Percentiles rank a stretch among this genome's conserved stretches.
phyloP scores from a whole-genome alignment of 495 filamentous ascomycete species.

The Filosporella fistucella region DNA sequence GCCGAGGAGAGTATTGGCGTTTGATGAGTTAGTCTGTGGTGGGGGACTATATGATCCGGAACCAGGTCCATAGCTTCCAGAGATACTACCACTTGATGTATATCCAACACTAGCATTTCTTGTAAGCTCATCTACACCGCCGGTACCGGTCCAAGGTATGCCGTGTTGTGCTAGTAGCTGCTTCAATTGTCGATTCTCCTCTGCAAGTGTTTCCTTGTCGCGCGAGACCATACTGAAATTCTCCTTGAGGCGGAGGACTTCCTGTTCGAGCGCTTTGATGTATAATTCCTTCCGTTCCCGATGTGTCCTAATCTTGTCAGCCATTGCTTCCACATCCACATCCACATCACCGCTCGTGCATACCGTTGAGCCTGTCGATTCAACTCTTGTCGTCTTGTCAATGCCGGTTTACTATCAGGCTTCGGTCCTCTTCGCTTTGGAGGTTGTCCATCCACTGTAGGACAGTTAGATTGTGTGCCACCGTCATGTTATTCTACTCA shows the following conservation, averaged over 20 bases:
- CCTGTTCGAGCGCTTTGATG: slow-evolving; percentile 87
- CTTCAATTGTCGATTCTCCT: slow-evolving; percentile 77
- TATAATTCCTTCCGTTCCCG: slow-evolving; percentile 96
- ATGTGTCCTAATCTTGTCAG: no score
- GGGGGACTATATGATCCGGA: slow-evolving; percentile 32
- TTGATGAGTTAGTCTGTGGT: slow-evolving; percentile 12
- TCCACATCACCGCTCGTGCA: no score
- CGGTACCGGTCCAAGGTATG: slow-evolving; percentile 48
- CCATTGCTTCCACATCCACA: no score
- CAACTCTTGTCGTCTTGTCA: slow-evolving; percentile 89
- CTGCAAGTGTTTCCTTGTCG: slow-evolving; percentile 59
- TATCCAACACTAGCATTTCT: slow-evolving; percentile 41
- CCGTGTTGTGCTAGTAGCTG: slow-evolving; percentile 70
- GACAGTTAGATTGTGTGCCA: slow-evolving; percentile 5
- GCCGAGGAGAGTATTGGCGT: not conserved
- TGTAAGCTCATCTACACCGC: slow-evolving; percentile 38
- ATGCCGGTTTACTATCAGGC: slow-evolving; percentile 90
- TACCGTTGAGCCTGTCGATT: slow-evolving; percentile 97
- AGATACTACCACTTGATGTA: slow-evolving; percentile 50
- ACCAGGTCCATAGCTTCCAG: slow-evolving; percentile 47
- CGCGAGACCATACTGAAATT: slow-evolving; percentile 54
- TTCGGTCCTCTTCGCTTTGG: slow-evolving; percentile 92
- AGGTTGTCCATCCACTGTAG: slow-evolving; percentile 68
- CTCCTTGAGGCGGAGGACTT: slow-evolving; percentile 70
- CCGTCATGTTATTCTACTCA: slow-evolving; percentile 18